phyloP scores from a whole-genome alignment of 371 early-diverging fungal species.

The Syncephalis fuscata region DNA sequence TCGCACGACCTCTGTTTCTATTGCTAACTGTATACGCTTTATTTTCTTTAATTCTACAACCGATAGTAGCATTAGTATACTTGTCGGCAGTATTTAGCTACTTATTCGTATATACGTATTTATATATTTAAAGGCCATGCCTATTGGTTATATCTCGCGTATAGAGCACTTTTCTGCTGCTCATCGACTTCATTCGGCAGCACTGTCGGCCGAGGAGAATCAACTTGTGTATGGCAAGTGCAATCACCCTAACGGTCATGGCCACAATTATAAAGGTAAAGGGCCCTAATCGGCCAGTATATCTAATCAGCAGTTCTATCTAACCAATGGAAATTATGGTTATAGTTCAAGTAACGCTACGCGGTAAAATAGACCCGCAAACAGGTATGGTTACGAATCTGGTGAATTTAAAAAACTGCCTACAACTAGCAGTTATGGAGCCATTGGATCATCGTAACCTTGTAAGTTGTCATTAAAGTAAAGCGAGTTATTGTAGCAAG shows the following conservation, averaged over 20 bases:
- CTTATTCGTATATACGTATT: too few species aligned
- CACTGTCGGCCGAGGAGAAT: constrained; percentile 59
- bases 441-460: constrained; percentile 74
- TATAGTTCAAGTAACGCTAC: neutral
- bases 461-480: too few species aligned
- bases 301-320: too few species aligned
- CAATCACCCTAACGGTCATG: constrained; percentile 69
- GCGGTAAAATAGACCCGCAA: constrained; percentile 28
- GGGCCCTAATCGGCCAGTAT: too few species aligned
- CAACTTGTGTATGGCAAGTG: constrained; percentile 67
- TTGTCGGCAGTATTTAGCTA: too few species aligned
- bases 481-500: too few species aligned
- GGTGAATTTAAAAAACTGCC: constrained; percentile 57
- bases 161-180: constrained; percentile 73
- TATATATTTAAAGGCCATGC: too few species aligned
- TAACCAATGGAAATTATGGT: too few species aligned
- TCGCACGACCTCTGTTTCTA: too few species aligned
- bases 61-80: too few species aligned
- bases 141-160: constrained; percentile 49
- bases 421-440: constrained; percentile 52
- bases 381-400: constrained; percentile 86
- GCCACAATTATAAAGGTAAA: constrained; percentile 74
- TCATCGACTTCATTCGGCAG: constrained; percentile 65
- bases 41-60: too few species aligned
- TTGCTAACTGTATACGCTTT: too few species aligned